Evolutionary conservation across 805 yeast species (phyloP), one percentile per base, ranked within the genome.

Genomic region (Candida endomychidarum): DNA sequence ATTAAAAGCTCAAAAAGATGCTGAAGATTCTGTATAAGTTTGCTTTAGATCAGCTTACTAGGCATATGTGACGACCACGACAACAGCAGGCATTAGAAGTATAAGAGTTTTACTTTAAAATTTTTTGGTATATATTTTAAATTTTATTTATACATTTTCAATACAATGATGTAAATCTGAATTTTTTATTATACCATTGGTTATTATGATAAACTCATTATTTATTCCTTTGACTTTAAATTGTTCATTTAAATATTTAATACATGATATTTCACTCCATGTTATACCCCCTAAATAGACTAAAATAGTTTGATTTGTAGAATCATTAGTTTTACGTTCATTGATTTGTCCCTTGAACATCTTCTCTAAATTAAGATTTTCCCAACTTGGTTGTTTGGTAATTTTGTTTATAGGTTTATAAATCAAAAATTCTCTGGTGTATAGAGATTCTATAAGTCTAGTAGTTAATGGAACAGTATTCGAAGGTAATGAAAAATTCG

Each of bases 221-320:
- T 51, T 48, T 30, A 51, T 46, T 26, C 52, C 55, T 14, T 42
- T 52, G 19, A 43, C 45, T 33, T 58, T 56, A 22, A 71, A 53
- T 42, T 67, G 67, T 34, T 65, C 62, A 41, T 85, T 78, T n/a
- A 86, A 67, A 39, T 70, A 74, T 51, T 81, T 68, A 34, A 91
- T 61, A 3, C 89, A 80, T 3, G 91, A 78, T 12, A 90, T 67
- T 59, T 91, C 99, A 7, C 93, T 80, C 55, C 86, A 72, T 0
- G 97, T 87, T 6, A 90, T 65, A 0, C 99, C 98, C 10, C 98
- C 98, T 28, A 90, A 53, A 46, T 83, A 61, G 6, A 80, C 76
- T 37, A 86, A 50, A 45, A 87, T 53, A 4, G 44, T 36, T 16
- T 42, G 30, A 15, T 48, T 51, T 38, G 58, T 63, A 33, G 21